phyloP scores from a whole-genome alignment of 75 land plant genomes.

The Picea glauca region DNA sequence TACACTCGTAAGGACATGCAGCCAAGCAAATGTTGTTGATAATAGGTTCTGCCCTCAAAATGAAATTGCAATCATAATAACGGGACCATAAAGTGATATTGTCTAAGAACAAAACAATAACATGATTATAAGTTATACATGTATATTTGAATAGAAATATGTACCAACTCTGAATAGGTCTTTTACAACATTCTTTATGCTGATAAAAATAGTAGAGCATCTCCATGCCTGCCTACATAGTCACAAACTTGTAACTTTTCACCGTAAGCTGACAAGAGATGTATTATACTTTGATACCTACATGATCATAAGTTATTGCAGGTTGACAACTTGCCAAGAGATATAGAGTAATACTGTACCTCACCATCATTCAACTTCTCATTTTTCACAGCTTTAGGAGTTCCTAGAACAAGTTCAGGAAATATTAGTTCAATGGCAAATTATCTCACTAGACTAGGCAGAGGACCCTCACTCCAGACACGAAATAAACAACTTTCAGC shows the following conservation, averaged over 20 bases:
- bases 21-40: neutral
- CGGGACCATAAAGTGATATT: neutral
- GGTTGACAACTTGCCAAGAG: neutral
- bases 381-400: constrained; percentile 14
- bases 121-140: neutral
- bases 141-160: neutral
- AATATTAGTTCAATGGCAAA: constrained; percentile 3
- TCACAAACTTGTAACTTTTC: neutral
- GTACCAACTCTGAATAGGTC: neutral
- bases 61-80: neutral
- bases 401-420: constrained; percentile 4
- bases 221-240: neutral
- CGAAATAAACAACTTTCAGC: neutral
- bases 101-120: neutral
- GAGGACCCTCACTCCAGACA: neutral
- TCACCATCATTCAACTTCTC: constrained; percentile 10
- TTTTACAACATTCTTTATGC: neutral
- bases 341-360: constrained; percentile 4
- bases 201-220: neutral
- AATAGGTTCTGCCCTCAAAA: neutral
- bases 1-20: neutral
- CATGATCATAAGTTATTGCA: constrained; percentile 3
- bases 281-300: constrained; percentile 3
- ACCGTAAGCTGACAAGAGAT: neutral
- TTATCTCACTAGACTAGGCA: neutral